Percentiles rank a stretch among this genome's conserved stretches.
phyloP scores from a whole-genome alignment of 441 rosid genomes.

The Viola pubescens region DNA sequence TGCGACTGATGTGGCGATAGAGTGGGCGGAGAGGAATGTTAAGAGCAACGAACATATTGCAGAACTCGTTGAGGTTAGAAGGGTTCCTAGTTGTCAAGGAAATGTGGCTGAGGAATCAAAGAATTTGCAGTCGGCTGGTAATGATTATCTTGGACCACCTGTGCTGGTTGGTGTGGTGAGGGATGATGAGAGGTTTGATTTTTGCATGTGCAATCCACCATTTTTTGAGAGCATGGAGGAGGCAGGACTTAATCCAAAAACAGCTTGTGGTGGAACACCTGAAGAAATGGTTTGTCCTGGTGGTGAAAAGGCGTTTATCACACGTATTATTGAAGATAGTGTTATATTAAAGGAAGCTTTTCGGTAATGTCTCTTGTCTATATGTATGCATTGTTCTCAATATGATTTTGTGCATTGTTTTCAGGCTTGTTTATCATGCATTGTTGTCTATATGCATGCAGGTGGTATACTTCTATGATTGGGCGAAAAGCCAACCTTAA shows the following conservation, averaged over 20 bases:
- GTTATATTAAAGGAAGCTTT: conserved; percentile 50
- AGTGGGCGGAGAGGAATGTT: conserved; percentile 87
- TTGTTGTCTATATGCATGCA: conserved; percentile 17
- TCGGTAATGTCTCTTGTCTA: conserved; percentile 30
- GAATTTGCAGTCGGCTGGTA: conserved; percentile 10
- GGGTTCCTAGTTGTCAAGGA: conserved; percentile 29
- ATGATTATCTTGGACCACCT: conserved; percentile 37
- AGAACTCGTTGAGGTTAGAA: conserved; percentile 61
- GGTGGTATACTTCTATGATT: conserved; percentile 94
- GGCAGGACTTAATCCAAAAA: conserved; percentile 86
- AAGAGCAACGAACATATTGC: conserved; percentile 58
- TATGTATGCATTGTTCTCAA: background rate
- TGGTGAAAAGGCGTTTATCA: conserved; percentile 81
- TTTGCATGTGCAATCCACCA: conserved; percentile 98
- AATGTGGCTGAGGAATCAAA: conserved; percentile 20
- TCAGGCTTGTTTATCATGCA: background rate
- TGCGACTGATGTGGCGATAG: conserved; percentile 66
- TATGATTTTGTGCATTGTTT: conserved; percentile 8
- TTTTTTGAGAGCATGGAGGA: conserved; percentile 77
- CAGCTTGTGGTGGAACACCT: conserved; percentile 85
- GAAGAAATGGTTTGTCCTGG: conserved; percentile 88
- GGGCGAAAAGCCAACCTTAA: conserved; percentile 85
- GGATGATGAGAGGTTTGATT: conserved; percentile 71
- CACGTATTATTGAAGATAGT: conserved; percentile 74
- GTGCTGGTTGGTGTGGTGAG: conserved; percentile 58